Evolutionary conservation across 1,139 yeast species (phyloP), one percentile per base, ranked within the genome.

Genomic region (Hyphopichia pseudoburtonii): DNA sequence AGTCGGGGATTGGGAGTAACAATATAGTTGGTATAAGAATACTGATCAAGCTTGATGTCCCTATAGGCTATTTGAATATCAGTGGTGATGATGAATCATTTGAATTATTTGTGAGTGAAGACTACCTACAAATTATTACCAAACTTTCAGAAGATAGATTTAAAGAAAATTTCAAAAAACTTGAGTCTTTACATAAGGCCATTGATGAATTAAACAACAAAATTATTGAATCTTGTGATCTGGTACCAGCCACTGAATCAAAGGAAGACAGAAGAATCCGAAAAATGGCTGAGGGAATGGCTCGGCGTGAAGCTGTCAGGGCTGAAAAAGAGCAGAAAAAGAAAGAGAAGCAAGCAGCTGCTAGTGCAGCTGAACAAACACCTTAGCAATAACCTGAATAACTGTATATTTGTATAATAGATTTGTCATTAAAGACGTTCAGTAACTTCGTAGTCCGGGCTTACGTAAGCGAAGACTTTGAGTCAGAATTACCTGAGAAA

Each of bases 1-100:
- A 87, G 57, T 75, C 87, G 26, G 96, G 96, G 1, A 86, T 87
- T 35, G 94, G 95, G 4, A 73, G 82, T 29, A 86, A 86, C 50
- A 76, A 80, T 49, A 68, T 82, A n/a, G 95, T 86, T 3, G 95
- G 87, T 0, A 80, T 86, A 17, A 66, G 95, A 45, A 83, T 79
- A 4, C 79, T 86, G 11, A 80, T 86, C 40, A 77, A 78, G 47
- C 59, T 86, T 22, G 95, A 86, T 56, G 68, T 81, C 0, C 95
- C 95, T 0, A 74, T 86, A 25, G 95, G 88, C 0, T 78, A 63
- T 44, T 57, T 73, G 9, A 56, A 62, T 12, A 24, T 23, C 4
- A 9, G 18, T 9, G n/a, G 4, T 4, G 3, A 22, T 4, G 23
- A 17, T 15, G 65, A 60, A 5, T 45, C 39, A 0, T 54, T 47